phyloP scores from a whole-genome alignment of 306 rosid species.

The Cicer bijugum region DNA sequence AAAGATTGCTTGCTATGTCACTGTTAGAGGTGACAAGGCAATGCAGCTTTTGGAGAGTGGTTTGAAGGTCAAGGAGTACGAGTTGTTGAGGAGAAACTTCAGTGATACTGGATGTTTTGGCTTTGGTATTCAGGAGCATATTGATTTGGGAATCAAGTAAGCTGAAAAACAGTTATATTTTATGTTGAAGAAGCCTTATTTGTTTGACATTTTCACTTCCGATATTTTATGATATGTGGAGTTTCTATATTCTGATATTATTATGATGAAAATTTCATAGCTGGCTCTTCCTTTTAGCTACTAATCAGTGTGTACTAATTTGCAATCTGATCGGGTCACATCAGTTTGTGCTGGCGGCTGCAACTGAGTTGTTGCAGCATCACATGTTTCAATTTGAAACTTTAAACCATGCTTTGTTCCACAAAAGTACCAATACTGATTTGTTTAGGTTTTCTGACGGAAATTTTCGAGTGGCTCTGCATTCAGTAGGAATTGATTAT shows the following conservation, averaged over 20 bases:
- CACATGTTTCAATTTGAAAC: not conserved
- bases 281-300: not conserved
- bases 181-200: constrained; percentile 3
- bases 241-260: not conserved
- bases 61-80: constrained; percentile 83
- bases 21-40: constrained; percentile 88
- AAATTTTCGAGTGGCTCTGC: too few species aligned
- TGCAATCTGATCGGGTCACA: not conserved
- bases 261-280: not conserved
- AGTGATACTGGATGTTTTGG: constrained; percentile 89
- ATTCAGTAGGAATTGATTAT: not conserved
- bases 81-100: constrained; percentile 74
- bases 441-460: not conserved
- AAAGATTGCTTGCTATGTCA: constrained; percentile 86
- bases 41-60: constrained; percentile 89
- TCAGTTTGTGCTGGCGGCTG: not conserved
- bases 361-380: not conserved
- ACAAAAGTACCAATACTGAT: not conserved
- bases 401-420: not conserved
- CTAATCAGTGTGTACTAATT: not conserved
- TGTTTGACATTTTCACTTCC: not conserved
- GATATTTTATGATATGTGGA: not conserved
- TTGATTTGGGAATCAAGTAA: constrained; percentile 85
- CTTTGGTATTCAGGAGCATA: constrained; percentile 92
- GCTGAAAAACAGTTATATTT: constrained; percentile 5